These are phyloP conservation scores for Arachnomyces sp. DNA, from an alignment of 2,329 filamentous ascomycete genomes.

Conservation along the genomic window DNA sequence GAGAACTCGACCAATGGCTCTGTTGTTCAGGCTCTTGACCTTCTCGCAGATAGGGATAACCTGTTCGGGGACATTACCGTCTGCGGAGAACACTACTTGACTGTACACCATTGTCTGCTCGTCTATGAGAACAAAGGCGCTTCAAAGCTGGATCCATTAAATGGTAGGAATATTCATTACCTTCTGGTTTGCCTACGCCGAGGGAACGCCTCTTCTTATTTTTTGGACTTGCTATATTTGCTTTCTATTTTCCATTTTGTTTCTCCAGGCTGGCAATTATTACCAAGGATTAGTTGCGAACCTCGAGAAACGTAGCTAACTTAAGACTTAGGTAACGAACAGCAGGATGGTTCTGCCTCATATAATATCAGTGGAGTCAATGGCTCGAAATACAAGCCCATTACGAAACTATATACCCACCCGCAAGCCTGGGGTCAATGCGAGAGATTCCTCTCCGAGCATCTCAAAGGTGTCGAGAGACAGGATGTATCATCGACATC, in stretches of 20 bases:
- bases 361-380: conserved; percentile 28
- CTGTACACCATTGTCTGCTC: conserved; percentile 81
- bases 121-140: conserved; percentile 30
- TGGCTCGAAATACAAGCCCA: conserved; percentile 47
- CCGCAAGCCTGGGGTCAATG: conserved; percentile 96
- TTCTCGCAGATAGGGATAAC: conserved; percentile 66
- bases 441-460: conserved; percentile 60
- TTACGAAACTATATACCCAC: conserved; percentile 80
- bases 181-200: no score
- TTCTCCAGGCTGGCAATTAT: neutral
- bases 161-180: no score
- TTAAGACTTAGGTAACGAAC: neutral
- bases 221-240: no score
- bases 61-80: conserved; percentile 64
- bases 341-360: conserved; percentile 21
- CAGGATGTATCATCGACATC: conserved; percentile 82
- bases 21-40: conserved; percentile 82
- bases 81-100: conserved; percentile 75
- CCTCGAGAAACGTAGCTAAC: no score
- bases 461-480: conserved; percentile 67
- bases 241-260: no score
- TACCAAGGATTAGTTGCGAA: no score
- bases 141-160: conserved; percentile 10
- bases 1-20: conserved; percentile 95
- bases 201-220: no score